These are phyloP conservation scores for Spathaspora gorwiae DNA, from an alignment of 805 yeast genomes.

Conservation along the genomic window DNA sequence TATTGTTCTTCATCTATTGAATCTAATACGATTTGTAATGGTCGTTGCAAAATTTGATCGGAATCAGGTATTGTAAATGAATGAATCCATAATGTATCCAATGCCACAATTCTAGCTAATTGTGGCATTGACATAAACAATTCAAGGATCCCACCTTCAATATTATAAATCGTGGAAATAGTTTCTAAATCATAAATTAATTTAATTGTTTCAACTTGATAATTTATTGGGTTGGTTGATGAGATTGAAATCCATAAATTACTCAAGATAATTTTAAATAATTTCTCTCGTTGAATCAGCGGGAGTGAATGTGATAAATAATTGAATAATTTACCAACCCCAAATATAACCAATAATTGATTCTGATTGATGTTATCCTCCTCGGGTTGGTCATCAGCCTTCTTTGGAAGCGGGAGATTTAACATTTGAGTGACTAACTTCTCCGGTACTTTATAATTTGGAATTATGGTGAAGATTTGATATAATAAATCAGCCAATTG, in stretches of 20 bases:
- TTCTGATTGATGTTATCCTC: conserved; percentile 6
- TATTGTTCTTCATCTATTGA: conserved; percentile 21
- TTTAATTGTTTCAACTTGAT: conserved; percentile 69
- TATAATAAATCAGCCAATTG: not conserved
- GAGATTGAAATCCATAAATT: conserved; percentile 54
- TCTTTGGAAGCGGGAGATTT: not conserved
- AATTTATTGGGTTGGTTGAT: conserved; percentile 43
- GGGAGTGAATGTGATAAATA: conserved; percentile 26
- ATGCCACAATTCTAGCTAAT: conserved; percentile 44
- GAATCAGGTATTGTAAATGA: conserved; percentile 47
- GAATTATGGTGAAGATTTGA: not conserved
- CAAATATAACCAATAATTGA: conserved; percentile 34
- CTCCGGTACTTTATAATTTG: not conserved
- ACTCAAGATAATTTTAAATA: conserved; percentile 39
- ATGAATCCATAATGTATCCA: conserved; percentile 72
- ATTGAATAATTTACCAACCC: conserved; percentile 38
- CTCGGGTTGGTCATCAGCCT: too few relatives aligned
- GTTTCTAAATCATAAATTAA: conserved; percentile 58
- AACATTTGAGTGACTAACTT: not conserved
- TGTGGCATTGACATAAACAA: conserved; percentile 40
- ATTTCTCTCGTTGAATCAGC: conserved; percentile 27
- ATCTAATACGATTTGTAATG: conserved; percentile 66
- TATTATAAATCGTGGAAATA: conserved; percentile 46
- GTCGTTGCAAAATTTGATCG: conserved; percentile 51
- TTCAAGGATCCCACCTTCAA: conserved; percentile 70